These are phyloP conservation scores for Neofusicoccum kwambonambiense DNA, from an alignment of 2,329 filamentous ascomycete species.

Conservation along the genomic window DNA sequence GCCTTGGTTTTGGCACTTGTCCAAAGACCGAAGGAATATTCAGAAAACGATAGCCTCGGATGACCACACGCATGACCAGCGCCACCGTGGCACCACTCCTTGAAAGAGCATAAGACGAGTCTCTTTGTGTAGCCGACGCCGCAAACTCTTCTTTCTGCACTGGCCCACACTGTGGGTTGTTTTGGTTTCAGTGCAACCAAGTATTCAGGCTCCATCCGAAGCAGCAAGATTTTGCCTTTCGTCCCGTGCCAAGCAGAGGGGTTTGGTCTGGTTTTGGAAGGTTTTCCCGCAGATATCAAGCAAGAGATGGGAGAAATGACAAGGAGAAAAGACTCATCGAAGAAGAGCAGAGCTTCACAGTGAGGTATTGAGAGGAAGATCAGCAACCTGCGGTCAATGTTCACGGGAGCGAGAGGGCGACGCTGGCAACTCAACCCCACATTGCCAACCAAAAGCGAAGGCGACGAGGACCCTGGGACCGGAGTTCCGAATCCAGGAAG, in stretches of 20 bases:
- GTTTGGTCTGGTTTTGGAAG: no score
- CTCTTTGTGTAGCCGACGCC: background rate
- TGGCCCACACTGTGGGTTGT: background rate
- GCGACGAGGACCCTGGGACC: background rate
- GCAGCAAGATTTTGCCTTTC: no score
- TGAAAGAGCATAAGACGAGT: background rate
- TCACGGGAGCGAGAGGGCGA: background rate
- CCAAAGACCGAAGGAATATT: no score
- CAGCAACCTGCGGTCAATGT: background rate
- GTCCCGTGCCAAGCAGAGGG: no score
- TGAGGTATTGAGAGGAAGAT: no score
- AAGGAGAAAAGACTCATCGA: no score
- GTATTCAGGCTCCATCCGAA: no score
- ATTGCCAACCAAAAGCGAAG: background rate
- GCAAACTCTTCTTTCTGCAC: background rate
- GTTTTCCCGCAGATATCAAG: no score
- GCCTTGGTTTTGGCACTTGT: no score
- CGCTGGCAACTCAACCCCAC: background rate
- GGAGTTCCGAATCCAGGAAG: background rate
- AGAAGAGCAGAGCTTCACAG: no score
- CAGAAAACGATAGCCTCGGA: background rate
- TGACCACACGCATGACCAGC: background rate
- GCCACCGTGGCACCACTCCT: background rate
- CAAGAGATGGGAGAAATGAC: no score
- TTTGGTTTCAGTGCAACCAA: background rate